Conservation (phyloP, 208 protist genomes). For the Trypanosoma brucei region DNA sequence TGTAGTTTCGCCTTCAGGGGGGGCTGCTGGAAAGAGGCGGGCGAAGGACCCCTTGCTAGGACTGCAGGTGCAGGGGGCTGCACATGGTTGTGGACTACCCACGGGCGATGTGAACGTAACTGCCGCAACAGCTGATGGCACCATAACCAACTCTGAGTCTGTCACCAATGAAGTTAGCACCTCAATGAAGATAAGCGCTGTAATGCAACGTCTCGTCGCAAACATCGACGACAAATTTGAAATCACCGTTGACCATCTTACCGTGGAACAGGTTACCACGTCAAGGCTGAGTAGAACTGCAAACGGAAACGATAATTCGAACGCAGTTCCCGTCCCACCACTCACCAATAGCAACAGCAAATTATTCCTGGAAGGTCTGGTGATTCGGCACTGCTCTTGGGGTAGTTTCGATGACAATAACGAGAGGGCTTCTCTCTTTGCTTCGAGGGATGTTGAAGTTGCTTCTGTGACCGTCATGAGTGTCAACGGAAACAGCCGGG, state of each 20-base stretch:
- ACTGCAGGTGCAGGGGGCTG: background rate
- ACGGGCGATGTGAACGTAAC: background rate
- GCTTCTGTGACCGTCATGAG: background rate
- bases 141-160: background rate
- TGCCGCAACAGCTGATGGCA: background rate
- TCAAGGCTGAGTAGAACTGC: background rate
- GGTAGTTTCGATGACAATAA: background rate
- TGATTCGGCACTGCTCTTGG: background rate
- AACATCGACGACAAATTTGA: constrained; percentile 1
- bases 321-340: background rate
- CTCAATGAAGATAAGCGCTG: background rate
- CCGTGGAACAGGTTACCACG: background rate
- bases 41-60: background rate
- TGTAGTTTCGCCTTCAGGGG: background rate
- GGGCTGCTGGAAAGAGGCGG: background rate
- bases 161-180: background rate
- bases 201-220: background rate
- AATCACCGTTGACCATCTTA: background rate
- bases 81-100: background rate
- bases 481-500: background rate
- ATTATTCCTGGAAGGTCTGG: background rate
- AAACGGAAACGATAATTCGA: background rate
- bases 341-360: background rate
- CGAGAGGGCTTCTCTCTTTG: constrained; percentile 6
- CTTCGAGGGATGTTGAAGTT: constrained; percentile 4